These are phyloP conservation scores for Polytrichum formosum DNA, from an alignment of 225 moss, liverwort and hornwort genomes.

Conservation along the genomic window DNA sequence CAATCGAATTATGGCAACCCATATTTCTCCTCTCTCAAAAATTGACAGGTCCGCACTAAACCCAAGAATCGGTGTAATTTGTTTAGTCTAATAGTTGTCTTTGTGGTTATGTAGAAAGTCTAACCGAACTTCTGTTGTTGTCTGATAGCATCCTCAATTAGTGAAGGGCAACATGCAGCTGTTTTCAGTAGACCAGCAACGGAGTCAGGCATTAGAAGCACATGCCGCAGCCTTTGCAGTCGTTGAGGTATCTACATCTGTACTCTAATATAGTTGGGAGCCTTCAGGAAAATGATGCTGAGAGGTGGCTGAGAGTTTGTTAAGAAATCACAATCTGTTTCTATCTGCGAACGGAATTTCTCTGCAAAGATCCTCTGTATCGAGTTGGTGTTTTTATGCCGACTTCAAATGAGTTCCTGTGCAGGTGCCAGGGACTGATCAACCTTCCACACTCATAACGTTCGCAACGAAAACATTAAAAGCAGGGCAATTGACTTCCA, in stretches of 20 bases:
- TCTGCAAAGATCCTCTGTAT: no score
- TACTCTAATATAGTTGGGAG: conserved; percentile 1
- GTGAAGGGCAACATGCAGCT: conserved; percentile 99
- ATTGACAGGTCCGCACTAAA: no score
- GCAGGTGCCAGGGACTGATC: conserved; percentile 36
- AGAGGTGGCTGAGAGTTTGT: no score
- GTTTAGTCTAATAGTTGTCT: neutral
- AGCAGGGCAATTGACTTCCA: conserved; percentile 35
- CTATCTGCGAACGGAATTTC: no score
- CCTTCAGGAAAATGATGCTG: no score
- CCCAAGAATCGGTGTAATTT: neutral
- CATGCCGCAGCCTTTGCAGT: conserved; percentile 90
- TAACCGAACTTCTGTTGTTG: conserved; percentile 9
- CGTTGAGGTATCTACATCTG: conserved; percentile 1
- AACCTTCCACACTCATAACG: conserved; percentile 22
- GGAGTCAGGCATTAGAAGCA: conserved; percentile 97
- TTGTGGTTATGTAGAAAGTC: neutral
- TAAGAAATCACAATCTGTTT: no score
- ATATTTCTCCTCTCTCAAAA: no score
- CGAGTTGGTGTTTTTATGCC: neutral
- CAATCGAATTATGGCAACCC: no score
- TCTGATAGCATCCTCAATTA: conserved; percentile 82
- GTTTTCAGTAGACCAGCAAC: conserved; percentile 94
- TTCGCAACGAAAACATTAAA: conserved; percentile 30
- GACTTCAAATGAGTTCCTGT: no score